Percentiles rank a stretch among this genome's conserved stretches.
Evolutionary conservation across 148 eudicot species (phyloP).

Genomic region (Amaranthus cruentus): DNA sequence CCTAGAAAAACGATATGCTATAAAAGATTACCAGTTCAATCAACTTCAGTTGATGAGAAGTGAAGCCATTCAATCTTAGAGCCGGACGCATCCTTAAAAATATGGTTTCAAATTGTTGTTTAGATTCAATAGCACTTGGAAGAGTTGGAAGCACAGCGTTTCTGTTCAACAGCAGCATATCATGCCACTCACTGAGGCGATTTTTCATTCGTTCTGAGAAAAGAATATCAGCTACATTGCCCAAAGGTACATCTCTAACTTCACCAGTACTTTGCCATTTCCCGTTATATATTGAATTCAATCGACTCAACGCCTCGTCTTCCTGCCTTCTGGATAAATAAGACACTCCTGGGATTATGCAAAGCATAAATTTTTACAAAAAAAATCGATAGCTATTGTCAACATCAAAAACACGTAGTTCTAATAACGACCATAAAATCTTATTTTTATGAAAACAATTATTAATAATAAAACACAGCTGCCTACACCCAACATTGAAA

Average conservation of each 20-base stretch:
- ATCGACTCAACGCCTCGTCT: slow-evolving; percentile 54
- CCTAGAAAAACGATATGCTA: neutral
- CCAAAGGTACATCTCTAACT: slow-evolving; percentile 37
- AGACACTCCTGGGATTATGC: slow-evolving; percentile 89
- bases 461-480: neutral
- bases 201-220: slow-evolving; percentile 81
- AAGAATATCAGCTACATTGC: slow-evolving; percentile 64
- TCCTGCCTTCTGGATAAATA: slow-evolving; percentile 99
- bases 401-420: slow-evolving; percentile 5
- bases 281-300: slow-evolving; percentile 36
- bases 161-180: slow-evolving; percentile 38
- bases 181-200: slow-evolving; percentile 66
- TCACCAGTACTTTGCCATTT: slow-evolving; percentile 37
- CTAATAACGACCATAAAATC: neutral
- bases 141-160: slow-evolving; percentile 30
- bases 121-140: slow-evolving; percentile 35
- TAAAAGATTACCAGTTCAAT: slow-evolving; percentile 71
- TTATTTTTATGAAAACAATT: neutral
- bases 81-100: slow-evolving; percentile 85
- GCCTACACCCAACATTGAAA: neutral
- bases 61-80: slow-evolving; percentile 61
- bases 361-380: slow-evolving; percentile 39
- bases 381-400: neutral
- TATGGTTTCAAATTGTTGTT: slow-evolving; percentile 50
- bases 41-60: slow-evolving; percentile 77